Base-by-base conservation (phyloP, 2,329 filamentous ascomycete species). In the Sporothrix humicola region DNA sequence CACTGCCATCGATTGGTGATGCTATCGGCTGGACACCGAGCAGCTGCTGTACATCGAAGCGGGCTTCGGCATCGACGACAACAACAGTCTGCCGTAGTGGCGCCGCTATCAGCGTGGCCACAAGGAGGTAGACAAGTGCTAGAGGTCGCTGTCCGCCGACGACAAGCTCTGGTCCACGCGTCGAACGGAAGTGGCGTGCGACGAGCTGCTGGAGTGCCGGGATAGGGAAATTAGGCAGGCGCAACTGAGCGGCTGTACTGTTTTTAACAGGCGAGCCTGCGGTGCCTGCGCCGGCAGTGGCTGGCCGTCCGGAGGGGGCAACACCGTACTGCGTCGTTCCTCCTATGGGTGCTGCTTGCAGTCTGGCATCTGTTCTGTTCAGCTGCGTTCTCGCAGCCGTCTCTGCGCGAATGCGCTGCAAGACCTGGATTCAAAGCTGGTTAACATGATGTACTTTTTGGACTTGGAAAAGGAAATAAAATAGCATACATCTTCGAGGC, bases 111-210 rank as follows among this genome's bases (percentile, higher is more conserved):
- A 90, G 82, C 1, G 82, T 82, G 3, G 86, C 86, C 31, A 89
- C 79, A 3, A 91, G 80, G 71, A 84, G 82, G 81, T 91, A 89
- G 50, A 91, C 77, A 9, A 91, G 81, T 0, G 87, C 85, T 13
- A 88, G 81, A 8, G 76, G 65, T 74, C 85, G 81, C 12, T 87
- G 85, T 1, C 89, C 88, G 17, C 83, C 83, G 71, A 90, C 79
- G 15, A 85, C 82, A 15, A 91, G 78, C 1, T 84, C 82, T 0
- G 84, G 79, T 0, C 83, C 82, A 71, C 85, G 84, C 0, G 86
- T 87, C 10, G 83, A 82, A 44, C 83, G 83, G 69, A 87, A 85
- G 79, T 88, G 85, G 1, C 80, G 81, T 8, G 79, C 77, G 48
- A 84, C 82, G 26, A 90, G 80, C 8, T 79, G 79, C 77, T 89